Base-by-base conservation (phyloP, 441 rosid genomes). In the Flueggea neowawraea region DNA sequence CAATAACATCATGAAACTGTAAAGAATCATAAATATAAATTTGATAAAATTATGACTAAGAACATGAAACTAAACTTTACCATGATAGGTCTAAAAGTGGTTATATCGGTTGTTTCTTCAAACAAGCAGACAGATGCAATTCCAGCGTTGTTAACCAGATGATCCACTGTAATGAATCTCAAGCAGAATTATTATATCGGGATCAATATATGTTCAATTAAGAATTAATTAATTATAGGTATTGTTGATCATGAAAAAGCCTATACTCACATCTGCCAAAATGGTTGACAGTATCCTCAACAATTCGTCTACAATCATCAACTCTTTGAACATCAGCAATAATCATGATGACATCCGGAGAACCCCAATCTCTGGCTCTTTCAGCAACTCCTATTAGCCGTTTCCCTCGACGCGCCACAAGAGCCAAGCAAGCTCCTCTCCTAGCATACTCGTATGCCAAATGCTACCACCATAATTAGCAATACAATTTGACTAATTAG, bases 101-200 rank as follows among this genome's bases (percentile, higher is more conserved):
- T 65, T 62, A 91, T 68, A 44, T 86, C 75, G 2, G 69, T 66
- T 14, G 69, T 48, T n/a, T 85, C 74, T 62, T 89, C 94, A 7
- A 91, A 76, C 81, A 73, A 14, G 47, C 74, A 58, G n/a, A 72
- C 58, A 12, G 78, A 54, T 8, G 2, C 10, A 10, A 88, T 69
- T 56, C 97, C 97, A 36, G 96, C 94, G 62, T 82, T 88, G n/a
- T 79, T 78, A 7, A 89, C 86, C 56, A 89, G 75, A 74, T 89
- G 94, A 74, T 90, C 90, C 91, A 88, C 95, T 88, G 75, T 69
- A 28, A 15, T 13, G 17, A 55, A 45, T 16, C 28, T 22, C 28
- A 22, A 32, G 4, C 14, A 16, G 12, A 16, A 3, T 2, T 14
- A 43, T 22, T 12, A 14, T 31, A 47, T 3, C 22, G 9, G n/a